A percentile compares a stretch with the other conserved stretches of the same genome.
Conservation (phyloP, 2,329 filamentous ascomycete species). For the Mycocentrospora acerina region DNA sequence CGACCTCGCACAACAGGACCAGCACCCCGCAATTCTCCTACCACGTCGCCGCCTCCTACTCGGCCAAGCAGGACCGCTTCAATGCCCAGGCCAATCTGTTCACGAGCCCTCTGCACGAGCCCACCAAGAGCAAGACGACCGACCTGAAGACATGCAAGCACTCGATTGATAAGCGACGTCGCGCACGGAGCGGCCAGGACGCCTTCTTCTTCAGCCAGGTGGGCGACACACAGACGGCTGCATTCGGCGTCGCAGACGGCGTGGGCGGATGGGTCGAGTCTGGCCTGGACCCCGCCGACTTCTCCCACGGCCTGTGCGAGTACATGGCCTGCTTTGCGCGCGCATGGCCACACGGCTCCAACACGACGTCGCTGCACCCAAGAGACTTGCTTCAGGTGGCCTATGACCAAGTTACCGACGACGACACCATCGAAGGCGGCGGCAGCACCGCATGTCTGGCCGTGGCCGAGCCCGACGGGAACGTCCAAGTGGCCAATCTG, state of each 20-base stretch:
- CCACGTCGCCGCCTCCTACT: slow-evolving; percentile 45
- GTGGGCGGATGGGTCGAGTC: slow-evolving; percentile 95
- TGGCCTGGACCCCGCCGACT: slow-evolving; percentile 90
- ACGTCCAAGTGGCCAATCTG: slow-evolving; percentile 85
- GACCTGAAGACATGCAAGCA: slow-evolving; percentile 34
- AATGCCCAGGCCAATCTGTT: slow-evolving; percentile 40
- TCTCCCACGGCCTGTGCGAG: slow-evolving; percentile 89
- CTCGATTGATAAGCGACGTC: slow-evolving; percentile 56
- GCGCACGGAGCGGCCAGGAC: slow-evolving; percentile 86
- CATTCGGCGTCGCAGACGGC: slow-evolving; percentile 89
- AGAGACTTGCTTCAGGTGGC: slow-evolving; percentile 76
- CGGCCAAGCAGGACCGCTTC: slow-evolving; percentile 42
- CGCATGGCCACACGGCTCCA: slow-evolving; percentile 51
- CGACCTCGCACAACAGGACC: slow-evolving; percentile 29
- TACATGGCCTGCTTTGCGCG: slow-evolving; percentile 83
- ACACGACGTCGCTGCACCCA: slow-evolving; percentile 55
- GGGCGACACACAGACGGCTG: slow-evolving; percentile 70
- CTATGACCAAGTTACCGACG: slow-evolving; percentile 77
- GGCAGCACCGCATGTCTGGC: slow-evolving; percentile 93
- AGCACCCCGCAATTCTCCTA: slow-evolving; percentile 39
- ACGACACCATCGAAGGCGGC: slow-evolving; percentile 73
- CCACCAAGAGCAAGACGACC: slow-evolving; percentile 23
- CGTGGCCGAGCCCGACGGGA: slow-evolving; percentile 70
- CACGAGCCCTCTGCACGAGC: slow-evolving; percentile 34
- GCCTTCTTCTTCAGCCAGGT: slow-evolving; percentile 87